Base-by-base conservation (phyloP, 495 filamentous ascomycete species). In the Achaetomiella virescens region DNA sequence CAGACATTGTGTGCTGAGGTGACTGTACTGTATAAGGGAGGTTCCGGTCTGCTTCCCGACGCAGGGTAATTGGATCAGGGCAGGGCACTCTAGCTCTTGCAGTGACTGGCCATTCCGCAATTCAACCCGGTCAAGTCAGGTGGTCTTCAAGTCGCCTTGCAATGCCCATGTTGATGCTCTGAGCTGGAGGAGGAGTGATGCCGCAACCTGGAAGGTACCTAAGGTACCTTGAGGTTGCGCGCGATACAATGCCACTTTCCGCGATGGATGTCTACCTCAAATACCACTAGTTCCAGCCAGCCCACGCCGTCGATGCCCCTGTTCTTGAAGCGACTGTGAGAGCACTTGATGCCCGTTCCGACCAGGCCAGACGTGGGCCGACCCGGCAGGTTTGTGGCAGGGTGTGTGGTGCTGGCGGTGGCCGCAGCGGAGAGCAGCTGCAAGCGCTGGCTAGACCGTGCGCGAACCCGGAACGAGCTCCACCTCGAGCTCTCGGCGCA, bases 381-480 rank as follows among this genome's bases (percentile, higher is more conserved):
- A 44, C 46, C 37, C 42, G 54, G 27, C 46, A 50, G 36, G 44
- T n/a, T n/a, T n/a, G 36, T 37, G 15, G n/a, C 27, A 31, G 5
- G 27, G 27, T 31, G 38, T 43, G 55, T 50, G 48, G 40, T 48
- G 49, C 51, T 43, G 57, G 51, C 48, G 40, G 25, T 50, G 51
- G n/a, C n/a, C n/a, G n/a, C n/a, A n/a, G n/a, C n/a, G n/a, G n/a
- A 31, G 57, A 44, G 29, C 31, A 29, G 42, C 46, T 40, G 50
- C 57, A 54, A 54, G 57, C 57, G 57, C 49, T 58, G 35, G 21
- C 36, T 18, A 33, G 51, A 24, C 58, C 24, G 58, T 61, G 58
- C 58, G 53, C 37, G 49, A 48, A 56, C 25, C 20, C 7, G 6
- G 31, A 10, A 35, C 21, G 25, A 33, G 18, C 41, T 22, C 52